These are phyloP conservation scores for Phytopythium aichiense DNA, from an alignment of 352 stramenopile species.

Conservation along the genomic window DNA sequence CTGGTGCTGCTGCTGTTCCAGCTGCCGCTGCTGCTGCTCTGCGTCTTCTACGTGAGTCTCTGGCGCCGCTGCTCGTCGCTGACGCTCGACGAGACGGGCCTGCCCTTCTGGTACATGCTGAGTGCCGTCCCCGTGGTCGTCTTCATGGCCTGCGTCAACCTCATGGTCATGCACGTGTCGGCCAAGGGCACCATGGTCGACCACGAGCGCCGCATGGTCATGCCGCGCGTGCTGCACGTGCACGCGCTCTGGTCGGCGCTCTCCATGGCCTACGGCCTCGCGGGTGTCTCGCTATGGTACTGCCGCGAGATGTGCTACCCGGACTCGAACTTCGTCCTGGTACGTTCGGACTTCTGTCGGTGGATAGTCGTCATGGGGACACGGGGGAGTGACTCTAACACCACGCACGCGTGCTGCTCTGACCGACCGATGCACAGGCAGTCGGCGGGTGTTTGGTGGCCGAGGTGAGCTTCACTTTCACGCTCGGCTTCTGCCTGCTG, in stretches of 20 bases:
- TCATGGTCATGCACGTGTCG: slow-evolving; percentile 84
- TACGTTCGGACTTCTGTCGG: slow-evolving; percentile 17
- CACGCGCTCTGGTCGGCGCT: slow-evolving; percentile 72
- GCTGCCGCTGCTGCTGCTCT: slow-evolving; percentile 59
- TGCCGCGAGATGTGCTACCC: slow-evolving; percentile 60
- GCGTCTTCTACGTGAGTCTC: slow-evolving; percentile 55
- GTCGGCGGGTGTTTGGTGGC: slow-evolving; percentile 53
- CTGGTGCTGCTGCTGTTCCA: slow-evolving; percentile 77
- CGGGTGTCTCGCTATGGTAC: slow-evolving; percentile 68
- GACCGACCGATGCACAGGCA: slow-evolving; percentile 22
- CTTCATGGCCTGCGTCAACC: slow-evolving; percentile 83
- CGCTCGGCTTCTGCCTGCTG: slow-evolving; percentile 69
- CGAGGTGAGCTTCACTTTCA: slow-evolving; percentile 70
- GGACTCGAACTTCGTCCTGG: slow-evolving; percentile 74
- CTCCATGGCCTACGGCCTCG: slow-evolving; percentile 54
- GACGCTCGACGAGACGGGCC: slow-evolving; percentile 44
- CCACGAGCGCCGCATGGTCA: slow-evolving; percentile 83
- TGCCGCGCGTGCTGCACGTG: slow-evolving; percentile 76
- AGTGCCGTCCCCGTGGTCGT: slow-evolving; percentile 53
- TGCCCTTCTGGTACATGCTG: slow-evolving; percentile 82
- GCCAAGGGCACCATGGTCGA: slow-evolving; percentile 83
- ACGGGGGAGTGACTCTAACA: neutral
- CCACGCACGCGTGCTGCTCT: neutral
- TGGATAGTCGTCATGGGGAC: neutral
- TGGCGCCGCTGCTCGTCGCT: slow-evolving; percentile 67